Conservation (phyloP, 2,329 filamentous ascomycete genomes). For the Celoporthe dispersa region DNA sequence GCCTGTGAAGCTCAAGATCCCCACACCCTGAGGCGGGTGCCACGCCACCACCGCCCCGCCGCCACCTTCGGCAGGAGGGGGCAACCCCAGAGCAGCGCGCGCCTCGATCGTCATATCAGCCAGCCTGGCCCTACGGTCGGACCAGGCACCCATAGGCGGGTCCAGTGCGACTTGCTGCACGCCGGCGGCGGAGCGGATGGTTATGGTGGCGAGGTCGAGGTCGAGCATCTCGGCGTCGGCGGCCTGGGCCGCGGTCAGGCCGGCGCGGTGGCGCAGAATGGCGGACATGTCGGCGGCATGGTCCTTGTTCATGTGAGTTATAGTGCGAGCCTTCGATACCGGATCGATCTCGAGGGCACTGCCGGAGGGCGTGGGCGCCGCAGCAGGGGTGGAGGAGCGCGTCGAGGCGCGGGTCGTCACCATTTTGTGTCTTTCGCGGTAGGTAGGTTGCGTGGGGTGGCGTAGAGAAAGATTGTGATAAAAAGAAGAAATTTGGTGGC, state of each 20-base stretch:
- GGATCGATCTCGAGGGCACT: constrained; percentile 27
- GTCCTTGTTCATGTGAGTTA: constrained; percentile 86
- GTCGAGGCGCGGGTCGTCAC: constrained; percentile 25
- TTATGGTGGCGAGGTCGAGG: constrained; percentile 66
- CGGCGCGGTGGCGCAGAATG: constrained; percentile 76
- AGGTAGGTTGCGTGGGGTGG: neutral
- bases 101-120: constrained; percentile 69
- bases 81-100: constrained; percentile 62
- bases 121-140: constrained; percentile 70
- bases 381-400: constrained; percentile 14
- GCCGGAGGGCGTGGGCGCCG: constrained; percentile 5
- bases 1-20: constrained; percentile 57
- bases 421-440: constrained; percentile 8
- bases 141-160: constrained; percentile 71
- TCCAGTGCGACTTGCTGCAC: constrained; percentile 63
- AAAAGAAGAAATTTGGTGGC: neutral
- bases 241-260: constrained; percentile 50
- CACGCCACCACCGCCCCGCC: constrained; percentile 51
- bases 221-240: constrained; percentile 61
- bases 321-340: constrained; percentile 46
- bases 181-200: constrained; percentile 56
- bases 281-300: constrained; percentile 75
- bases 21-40: constrained; percentile 46
- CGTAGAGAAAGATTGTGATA: neutral
- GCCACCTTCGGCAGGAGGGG: neutral